Conservation (phyloP, 1,284 basidiomycete species). For the Neonothopanus nambi region DNA sequence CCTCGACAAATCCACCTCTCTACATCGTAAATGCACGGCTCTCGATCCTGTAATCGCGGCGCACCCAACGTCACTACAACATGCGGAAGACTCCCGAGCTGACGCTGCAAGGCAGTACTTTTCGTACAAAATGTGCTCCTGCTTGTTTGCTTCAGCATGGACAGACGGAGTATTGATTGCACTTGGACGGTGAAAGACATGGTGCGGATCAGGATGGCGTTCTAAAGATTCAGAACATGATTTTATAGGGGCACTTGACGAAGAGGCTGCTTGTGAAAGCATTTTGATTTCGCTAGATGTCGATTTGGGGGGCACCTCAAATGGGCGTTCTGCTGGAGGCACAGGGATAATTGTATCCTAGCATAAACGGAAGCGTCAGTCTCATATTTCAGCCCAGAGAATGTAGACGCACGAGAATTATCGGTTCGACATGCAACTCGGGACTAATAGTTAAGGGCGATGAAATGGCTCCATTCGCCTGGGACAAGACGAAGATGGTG, state of each 20-base stretch:
- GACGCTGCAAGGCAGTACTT: background rate
- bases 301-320: background rate
- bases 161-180: background rate
- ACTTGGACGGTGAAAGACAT: background rate
- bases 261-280: background rate
- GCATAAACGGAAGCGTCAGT: background rate
- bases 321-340: background rate
- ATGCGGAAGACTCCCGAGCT: background rate
- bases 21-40: background rate
- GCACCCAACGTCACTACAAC: conserved; percentile 1
- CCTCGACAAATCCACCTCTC: conserved; percentile 1
- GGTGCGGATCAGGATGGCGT: background rate
- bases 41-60: background rate
- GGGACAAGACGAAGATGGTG: too few species aligned
- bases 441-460: too few species aligned
- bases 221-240: background rate
- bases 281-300: too few species aligned
- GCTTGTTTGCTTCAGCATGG: background rate
- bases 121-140: background rate
- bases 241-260: background rate
- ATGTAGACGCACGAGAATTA: too few species aligned
- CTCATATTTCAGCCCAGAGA: background rate
- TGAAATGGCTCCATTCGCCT: too few species aligned
- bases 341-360: background rate
- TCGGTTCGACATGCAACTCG: too few species aligned